Percentiles rank a stretch among this genome's conserved stretches.
Conservation (phyloP, 345 rosid species). For the Sisymbrium irio region DNA sequence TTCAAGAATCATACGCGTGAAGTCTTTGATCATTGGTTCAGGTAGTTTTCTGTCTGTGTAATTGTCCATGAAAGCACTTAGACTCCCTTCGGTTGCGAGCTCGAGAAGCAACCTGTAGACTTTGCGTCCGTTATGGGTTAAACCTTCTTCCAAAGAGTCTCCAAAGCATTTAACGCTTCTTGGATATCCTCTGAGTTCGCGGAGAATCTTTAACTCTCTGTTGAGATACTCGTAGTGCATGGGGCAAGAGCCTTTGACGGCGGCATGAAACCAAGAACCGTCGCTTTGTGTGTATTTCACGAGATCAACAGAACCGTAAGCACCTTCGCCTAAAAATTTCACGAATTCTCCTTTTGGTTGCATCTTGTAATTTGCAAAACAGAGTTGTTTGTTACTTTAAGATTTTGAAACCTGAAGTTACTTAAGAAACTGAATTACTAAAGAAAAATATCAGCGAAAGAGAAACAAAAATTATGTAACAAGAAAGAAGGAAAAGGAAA, state of each 20-base stretch:
- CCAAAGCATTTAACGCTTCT: not conserved
- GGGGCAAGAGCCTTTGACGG: not conserved
- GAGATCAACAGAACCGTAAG: not conserved
- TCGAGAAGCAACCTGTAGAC: constrained; percentile 39
- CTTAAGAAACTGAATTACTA: too few relatives aligned
- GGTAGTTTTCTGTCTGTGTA: not conserved
- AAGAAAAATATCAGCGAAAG: too few relatives aligned
- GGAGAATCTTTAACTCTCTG: too few relatives aligned
- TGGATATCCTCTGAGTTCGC: too few relatives aligned
- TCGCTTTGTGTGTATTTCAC: not conserved
- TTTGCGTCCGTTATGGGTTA: constrained; percentile 2
- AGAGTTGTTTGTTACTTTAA: too few relatives aligned
- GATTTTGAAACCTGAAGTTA: too few relatives aligned
- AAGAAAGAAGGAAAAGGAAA: too few relatives aligned
- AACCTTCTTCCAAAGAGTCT: constrained; percentile 23
- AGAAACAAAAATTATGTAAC: too few relatives aligned
- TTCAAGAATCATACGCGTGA: not conserved
- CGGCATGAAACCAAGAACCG: not conserved
- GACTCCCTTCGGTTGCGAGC: constrained; percentile 41
- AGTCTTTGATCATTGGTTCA: not conserved
- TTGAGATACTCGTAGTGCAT: too few relatives aligned
- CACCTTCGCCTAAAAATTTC: not conserved
- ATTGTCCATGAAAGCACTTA: constrained; percentile 19
- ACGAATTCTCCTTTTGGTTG: not conserved
- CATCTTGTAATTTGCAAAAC: not conserved